phyloP scores from a whole-genome alignment of 2,329 filamentous ascomycete genomes.

The Diaporthe amygdali region DNA sequence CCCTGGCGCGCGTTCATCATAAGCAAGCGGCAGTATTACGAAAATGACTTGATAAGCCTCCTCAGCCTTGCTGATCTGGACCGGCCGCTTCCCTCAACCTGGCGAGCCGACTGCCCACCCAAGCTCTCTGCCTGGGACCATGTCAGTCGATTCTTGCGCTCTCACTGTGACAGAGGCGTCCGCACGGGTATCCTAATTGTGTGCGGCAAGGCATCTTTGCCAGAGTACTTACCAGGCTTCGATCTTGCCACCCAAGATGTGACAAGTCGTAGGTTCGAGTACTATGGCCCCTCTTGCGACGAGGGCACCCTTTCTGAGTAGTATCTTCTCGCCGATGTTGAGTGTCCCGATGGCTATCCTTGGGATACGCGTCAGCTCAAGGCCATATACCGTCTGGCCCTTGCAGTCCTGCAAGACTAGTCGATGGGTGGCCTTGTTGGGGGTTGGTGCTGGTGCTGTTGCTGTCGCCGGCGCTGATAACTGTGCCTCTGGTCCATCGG shows the following conservation, averaged over 20 bases:
- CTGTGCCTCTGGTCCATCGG: conserved; percentile 39
- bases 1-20: background rate
- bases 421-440: conserved; percentile 71
- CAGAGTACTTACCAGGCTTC: conserved; percentile 60
- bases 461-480: background rate
- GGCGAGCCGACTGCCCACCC: conserved; percentile 74
- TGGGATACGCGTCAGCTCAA: conserved; percentile 73
- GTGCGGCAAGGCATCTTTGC: background rate
- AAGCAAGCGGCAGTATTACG: no score
- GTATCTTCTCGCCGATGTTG: conserved; percentile 80
- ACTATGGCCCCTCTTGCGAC: conserved; percentile 81
- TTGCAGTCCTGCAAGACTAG: conserved; percentile 81
- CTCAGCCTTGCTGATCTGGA: conserved; percentile 29
- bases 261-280: conserved; percentile 70
- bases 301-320: conserved; percentile 68
- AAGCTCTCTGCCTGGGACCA: conserved; percentile 65
- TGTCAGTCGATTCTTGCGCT: background rate
- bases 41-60: background rate
- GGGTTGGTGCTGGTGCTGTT: conserved; percentile 16
- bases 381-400: conserved; percentile 71
- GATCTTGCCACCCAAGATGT: conserved; percentile 86
- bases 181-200: background rate
- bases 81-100: conserved; percentile 68
- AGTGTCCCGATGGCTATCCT: conserved; percentile 69
- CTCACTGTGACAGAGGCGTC: background rate